phyloP scores from a whole-genome alignment of 306 rosid species.

The Lathyrus oleraceus region DNA sequence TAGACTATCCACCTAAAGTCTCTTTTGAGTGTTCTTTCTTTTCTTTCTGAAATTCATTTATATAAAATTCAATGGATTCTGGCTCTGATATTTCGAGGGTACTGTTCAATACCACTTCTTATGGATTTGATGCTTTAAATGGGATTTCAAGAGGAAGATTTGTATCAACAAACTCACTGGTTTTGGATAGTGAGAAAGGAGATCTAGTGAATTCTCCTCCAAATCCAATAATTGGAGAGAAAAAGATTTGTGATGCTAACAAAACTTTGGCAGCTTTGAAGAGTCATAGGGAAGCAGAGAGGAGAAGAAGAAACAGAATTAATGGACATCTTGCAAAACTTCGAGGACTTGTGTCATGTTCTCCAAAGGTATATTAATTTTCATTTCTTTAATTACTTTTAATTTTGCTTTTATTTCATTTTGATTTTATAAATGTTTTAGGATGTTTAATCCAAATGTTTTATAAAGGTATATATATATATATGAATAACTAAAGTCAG shows the following conservation, averaged over 20 bases:
- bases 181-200: constrained; percentile 58
- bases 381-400: background rate
- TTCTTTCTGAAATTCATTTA: background rate
- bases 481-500: background rate
- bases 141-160: constrained; percentile 38
- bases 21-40: background rate
- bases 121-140: constrained; percentile 19
- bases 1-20: no score
- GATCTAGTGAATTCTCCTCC: constrained; percentile 61
- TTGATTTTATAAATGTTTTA: constrained; percentile 18
- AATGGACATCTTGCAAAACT: constrained; percentile 80
- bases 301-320: constrained; percentile 84
- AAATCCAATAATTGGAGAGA: constrained; percentile 47
- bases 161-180: constrained; percentile 45
- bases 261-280: constrained; percentile 76
- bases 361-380: constrained; percentile 50
- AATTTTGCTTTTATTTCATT: background rate
- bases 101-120: background rate
- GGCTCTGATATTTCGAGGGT: background rate
- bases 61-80: background rate
- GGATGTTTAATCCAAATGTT: background rate
- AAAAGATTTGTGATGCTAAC: constrained; percentile 51
- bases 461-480: no score
- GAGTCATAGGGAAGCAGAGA: constrained; percentile 87
- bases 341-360: constrained; percentile 65